Conservation (phyloP, 2,329 filamentous ascomycete genomes). For the Neonectria punicea region DNA sequence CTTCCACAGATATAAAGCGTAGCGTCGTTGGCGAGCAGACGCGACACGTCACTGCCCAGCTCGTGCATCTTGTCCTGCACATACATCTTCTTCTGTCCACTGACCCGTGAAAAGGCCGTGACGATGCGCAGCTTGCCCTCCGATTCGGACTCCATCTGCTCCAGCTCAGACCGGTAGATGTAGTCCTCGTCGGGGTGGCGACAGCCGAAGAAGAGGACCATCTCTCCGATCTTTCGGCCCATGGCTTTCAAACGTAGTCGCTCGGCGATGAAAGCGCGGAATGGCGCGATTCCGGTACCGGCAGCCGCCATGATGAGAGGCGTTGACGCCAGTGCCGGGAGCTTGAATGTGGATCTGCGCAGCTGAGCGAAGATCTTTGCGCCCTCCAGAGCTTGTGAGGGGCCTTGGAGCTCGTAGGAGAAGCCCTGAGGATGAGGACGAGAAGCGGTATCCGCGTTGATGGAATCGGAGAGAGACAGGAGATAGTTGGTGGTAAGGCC, state of each 20-base stretch:
- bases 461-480: slow-evolving; percentile 17
- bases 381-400: slow-evolving; percentile 9
- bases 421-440: slow-evolving; percentile 10
- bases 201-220: slow-evolving; percentile 26
- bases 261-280: slow-evolving; percentile 32
- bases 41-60: not conserved
- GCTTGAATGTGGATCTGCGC: slow-evolving; percentile 52
- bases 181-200: slow-evolving; percentile 21
- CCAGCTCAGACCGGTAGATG: slow-evolving; percentile 19
- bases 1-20: slow-evolving; percentile 24
- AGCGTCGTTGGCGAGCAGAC: slow-evolving; percentile 15
- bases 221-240: slow-evolving; percentile 26
- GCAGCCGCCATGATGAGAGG: slow-evolving; percentile 62
- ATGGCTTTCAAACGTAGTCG: slow-evolving; percentile 12
- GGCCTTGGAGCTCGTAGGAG: slow-evolving; percentile 14
- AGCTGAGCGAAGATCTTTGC: slow-evolving; percentile 21
- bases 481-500: slow-evolving; percentile 36
- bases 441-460: not conserved
- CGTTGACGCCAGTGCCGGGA: slow-evolving; percentile 51
- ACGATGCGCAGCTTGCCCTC: slow-evolving; percentile 23
- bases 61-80: slow-evolving; percentile 25
- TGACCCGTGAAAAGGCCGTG: slow-evolving; percentile 19
- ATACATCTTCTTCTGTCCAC: slow-evolving; percentile 21
- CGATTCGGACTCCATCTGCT: slow-evolving; percentile 18
- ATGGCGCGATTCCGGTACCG: slow-evolving; percentile 58